Percentiles rank a stretch among this genome's conserved stretches.
Conservation (phyloP, 2,329 filamentous ascomycete genomes). For the Diaporthe caulivora region DNA sequence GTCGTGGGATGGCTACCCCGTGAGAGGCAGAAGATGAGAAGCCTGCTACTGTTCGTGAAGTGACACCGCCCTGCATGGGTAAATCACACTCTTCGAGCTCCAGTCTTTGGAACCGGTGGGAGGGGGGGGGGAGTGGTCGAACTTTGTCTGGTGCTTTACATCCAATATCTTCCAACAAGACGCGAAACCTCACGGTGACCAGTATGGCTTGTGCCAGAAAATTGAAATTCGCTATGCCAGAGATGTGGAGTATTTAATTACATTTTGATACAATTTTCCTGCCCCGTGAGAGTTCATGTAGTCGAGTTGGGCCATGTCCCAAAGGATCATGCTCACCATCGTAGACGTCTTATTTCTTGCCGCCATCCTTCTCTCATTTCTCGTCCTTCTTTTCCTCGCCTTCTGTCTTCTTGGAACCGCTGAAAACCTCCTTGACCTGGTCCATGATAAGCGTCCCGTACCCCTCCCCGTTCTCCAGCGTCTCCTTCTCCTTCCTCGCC, state of each 20-base stretch:
- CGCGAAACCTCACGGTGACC: not conserved
- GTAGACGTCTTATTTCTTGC: slow-evolving; percentile 35
- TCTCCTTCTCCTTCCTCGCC: slow-evolving; percentile 63
- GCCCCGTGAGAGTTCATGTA: not conserved
- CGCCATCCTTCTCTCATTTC: slow-evolving; percentile 46
- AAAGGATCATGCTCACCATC: not conserved
- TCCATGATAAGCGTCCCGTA: slow-evolving; percentile 68
- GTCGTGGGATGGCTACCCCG: not conserved
- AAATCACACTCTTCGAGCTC: not conserved
- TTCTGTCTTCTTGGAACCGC: slow-evolving; percentile 46
- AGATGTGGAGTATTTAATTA: slow-evolving; percentile 22
- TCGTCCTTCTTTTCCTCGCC: slow-evolving; percentile 44
- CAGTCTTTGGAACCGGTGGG: not conserved
- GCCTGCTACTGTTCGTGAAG: not conserved
- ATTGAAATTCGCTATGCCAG: not conserved
- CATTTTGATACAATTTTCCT: slow-evolving; percentile 7
- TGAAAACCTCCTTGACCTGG: slow-evolving; percentile 67
- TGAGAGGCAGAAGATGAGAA: not conserved
- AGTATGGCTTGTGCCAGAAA: not conserved
- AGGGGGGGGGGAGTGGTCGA: too few species aligned
- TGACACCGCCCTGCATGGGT: not conserved
- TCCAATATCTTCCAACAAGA: not conserved
- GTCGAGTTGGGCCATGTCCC: not conserved
- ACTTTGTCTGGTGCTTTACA: not conserved
- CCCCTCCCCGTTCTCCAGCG: slow-evolving; percentile 67